Evolutionary conservation across 768 basidiomycete species (phyloP).

Genomic region (Hydnomerulius pinastri): DNA sequence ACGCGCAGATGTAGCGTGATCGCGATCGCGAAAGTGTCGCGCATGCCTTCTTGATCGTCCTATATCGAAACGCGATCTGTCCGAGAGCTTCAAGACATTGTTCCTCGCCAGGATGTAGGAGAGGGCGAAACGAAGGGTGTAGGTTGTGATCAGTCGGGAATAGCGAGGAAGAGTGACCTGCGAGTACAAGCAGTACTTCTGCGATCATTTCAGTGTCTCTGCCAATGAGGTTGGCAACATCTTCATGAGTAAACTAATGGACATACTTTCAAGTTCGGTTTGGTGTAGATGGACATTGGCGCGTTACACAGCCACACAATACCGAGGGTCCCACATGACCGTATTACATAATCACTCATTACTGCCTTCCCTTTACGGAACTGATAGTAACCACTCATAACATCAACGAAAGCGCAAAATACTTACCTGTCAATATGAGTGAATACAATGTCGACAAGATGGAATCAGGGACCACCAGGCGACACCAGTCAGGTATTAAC

Average conservation of each 20-base stretch:
- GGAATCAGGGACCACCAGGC: neutral
- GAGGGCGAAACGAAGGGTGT: conserved; percentile 62
- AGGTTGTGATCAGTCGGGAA: conserved; percentile 63
- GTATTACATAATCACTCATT: neutral
- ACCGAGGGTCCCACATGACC: neutral
- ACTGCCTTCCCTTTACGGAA: no score
- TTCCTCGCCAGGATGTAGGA: conserved; percentile 88
- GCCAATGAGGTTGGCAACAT: conserved; percentile 1
- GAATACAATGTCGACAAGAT: neutral
- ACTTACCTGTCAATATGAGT: neutral
- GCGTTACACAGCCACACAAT: neutral
- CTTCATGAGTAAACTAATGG: neutral
- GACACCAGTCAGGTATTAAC: neutral
- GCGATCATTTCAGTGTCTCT: conserved; percentile 64
- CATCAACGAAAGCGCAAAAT: conserved; percentile 1
- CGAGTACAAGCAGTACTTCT: conserved; percentile 83
- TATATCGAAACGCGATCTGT: conserved; percentile 72
- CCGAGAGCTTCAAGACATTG: conserved; percentile 82
- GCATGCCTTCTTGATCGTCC: conserved; percentile 64
- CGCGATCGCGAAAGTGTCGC: conserved; percentile 51
- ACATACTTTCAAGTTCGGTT: neutral
- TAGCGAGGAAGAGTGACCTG: conserved; percentile 85
- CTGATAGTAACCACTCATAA: no score
- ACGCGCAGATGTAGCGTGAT: conserved; percentile 78
- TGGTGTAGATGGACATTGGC: no score